A percentile compares a stretch with the other conserved stretches of the same genome.
Conservation (phyloP, 1,139 yeast genomes). For the Blastobotrys aristatus region DNA sequence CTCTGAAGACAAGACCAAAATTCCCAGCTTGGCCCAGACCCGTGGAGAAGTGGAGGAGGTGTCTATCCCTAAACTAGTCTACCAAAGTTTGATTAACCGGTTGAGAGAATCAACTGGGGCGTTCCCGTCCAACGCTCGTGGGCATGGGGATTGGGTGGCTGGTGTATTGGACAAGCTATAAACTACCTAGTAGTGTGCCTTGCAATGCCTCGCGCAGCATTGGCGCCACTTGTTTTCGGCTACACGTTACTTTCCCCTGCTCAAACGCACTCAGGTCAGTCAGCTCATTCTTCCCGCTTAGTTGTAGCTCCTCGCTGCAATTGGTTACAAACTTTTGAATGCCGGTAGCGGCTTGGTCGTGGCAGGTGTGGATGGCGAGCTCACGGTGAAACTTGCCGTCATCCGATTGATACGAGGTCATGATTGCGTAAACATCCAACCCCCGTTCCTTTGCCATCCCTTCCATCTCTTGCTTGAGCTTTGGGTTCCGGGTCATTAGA, state of each 20-base stretch:
- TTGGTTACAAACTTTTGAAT: slow-evolving; percentile 32
- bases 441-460: slow-evolving; percentile 32
- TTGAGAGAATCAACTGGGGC: slow-evolving; percentile 31
- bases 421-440: slow-evolving; percentile 53
- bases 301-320: slow-evolving; percentile 36
- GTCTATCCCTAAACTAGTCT: slow-evolving; percentile 32
- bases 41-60: slow-evolving; percentile 41
- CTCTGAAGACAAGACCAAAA: slow-evolving; percentile 25
- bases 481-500: slow-evolving; percentile 38
- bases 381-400: slow-evolving; percentile 51
- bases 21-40: slow-evolving; percentile 26
- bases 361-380: slow-evolving; percentile 39
- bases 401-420: slow-evolving; percentile 51
- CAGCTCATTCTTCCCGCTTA: slow-evolving; percentile 23
- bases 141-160: slow-evolving; percentile 34
- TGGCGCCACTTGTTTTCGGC: slow-evolving; percentile 88
- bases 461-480: slow-evolving; percentile 24
- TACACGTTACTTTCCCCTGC: slow-evolving; percentile 56
- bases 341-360: slow-evolving; percentile 18
- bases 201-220: slow-evolving; percentile 22
- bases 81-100: slow-evolving; percentile 29
- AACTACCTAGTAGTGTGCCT: neutral
- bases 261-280: slow-evolving; percentile 34
- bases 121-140: slow-evolving; percentile 36
- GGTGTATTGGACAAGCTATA: slow-evolving; percentile 27